Conservation (phyloP, 148 eudicot species). For the Mesembryanthemum crystallinum region DNA sequence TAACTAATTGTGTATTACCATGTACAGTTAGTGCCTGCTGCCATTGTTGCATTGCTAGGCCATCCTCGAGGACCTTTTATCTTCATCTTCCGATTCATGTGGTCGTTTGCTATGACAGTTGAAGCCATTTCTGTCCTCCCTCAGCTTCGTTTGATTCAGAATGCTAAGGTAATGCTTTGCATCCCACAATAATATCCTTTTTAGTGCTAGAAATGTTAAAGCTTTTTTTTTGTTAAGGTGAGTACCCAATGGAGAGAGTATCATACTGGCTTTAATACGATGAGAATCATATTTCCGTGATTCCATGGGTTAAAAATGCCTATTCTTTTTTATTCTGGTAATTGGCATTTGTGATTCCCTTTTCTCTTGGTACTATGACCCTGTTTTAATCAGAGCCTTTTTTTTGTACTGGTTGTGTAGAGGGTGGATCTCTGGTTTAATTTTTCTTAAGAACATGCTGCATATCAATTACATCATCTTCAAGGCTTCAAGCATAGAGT, state of each 20-base stretch:
- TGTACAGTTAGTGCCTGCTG: constrained; percentile 65
- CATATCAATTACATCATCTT: not conserved
- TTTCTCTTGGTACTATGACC: not conserved
- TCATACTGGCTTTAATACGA: not conserved
- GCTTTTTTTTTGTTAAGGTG: not conserved
- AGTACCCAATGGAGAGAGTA: not conserved
- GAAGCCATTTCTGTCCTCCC: constrained; percentile 84
- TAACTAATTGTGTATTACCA: not conserved
- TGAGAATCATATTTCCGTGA: not conserved
- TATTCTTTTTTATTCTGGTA: not conserved
- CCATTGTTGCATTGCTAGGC: constrained; percentile 48
- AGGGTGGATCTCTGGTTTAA: not conserved
- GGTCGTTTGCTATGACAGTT: constrained; percentile 59
- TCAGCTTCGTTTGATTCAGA: constrained; percentile 84
- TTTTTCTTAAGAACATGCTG: not conserved
- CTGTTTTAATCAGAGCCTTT: not conserved
- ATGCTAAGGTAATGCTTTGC: constrained; percentile 52
- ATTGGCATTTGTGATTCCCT: not conserved
- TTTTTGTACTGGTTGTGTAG: not conserved
- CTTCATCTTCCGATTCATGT: constrained; percentile 34
- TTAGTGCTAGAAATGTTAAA: not conserved
- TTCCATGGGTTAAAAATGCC: not conserved
- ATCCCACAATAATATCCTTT: no score
- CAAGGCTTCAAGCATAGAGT: not conserved
- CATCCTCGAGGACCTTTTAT: constrained; percentile 45